Evolutionary conservation across 257 asterid genomes (phyloP), one percentile per base, ranked within the genome.

Genomic region (Penstemon barbatus): DNA sequence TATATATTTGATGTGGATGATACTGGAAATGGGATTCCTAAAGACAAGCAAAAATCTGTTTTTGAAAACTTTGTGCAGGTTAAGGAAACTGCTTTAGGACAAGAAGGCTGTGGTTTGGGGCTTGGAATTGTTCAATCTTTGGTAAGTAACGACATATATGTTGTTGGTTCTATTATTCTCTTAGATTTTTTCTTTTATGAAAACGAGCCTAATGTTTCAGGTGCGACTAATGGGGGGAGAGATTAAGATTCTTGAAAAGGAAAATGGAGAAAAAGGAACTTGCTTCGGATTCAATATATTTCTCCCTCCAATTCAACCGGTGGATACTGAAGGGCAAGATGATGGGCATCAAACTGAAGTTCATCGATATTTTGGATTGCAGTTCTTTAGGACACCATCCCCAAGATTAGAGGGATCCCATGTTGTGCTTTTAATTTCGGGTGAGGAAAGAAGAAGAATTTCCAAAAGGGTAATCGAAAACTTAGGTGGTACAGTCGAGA

Each of bases 221-320:
- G 84, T 83, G 4, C 72, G 79, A 11, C 46, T 84, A 50, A 81
- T 79, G 87, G 89, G 86, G 3, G 89, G 85, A 15, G 85, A 81
- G 11, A 79, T 81, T 43, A 42, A 51, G 41, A 75, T 84, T 56
- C 54, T 79, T 6, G 81, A 84, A 48, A 81, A 81, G 64, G 80
- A 81, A 12, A 41, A 50, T 8, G 79, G 80, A 6, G 80, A 75
- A 71, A 75, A 37, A 37, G 87, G 85, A 4, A 77, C 80, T 51
- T 84, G 87, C 61, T 84, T 84, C 33, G 75, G 76, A 50, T 79
- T 79, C 65, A 79, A 68, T 37, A 55, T 61, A 7, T 65, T 72
- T 44, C 46, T 79, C 19, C 40, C n/a, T 40, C 7, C 65, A 41
- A 9, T 19, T 54, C 8, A 41, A 38, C n/a, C n/a, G 11, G 40